A percentile compares a stretch with the other conserved stretches of the same genome.
Conservation (phyloP, 228 moss, liverwort and hornwort species). For the Sphagnum magellanicum region DNA sequence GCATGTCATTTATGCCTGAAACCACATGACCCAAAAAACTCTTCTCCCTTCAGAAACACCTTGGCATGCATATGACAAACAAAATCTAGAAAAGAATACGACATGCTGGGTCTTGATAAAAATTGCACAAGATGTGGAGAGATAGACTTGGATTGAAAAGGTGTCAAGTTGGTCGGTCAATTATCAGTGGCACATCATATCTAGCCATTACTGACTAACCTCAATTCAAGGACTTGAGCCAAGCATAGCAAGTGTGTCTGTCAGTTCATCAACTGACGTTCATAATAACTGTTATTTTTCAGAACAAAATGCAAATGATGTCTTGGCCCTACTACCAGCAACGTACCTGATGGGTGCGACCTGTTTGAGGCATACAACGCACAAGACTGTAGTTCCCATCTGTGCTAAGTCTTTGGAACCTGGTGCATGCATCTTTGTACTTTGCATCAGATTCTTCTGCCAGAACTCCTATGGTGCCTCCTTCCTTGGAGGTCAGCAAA, state of each 20-base stretch:
- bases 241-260: too few species aligned
- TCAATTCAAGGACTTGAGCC: too few species aligned
- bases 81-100: neutral
- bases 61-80: too few species aligned
- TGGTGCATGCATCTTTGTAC: constrained; percentile 78
- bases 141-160: too few species aligned
- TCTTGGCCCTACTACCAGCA: neutral
- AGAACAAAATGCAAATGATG: too few species aligned
- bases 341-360: constrained; percentile 90
- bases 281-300: too few species aligned
- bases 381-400: constrained; percentile 80
- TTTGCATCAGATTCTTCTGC: constrained; percentile 26
- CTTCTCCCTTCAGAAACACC: too few species aligned
- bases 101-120: neutral
- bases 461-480: neutral
- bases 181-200: too few species aligned
- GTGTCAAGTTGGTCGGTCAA: too few species aligned
- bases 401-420: constrained; percentile 81
- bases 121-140: too few species aligned
- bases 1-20: neutral
- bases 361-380: constrained; percentile 85
- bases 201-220: too few species aligned
- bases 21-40: neutral
- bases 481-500: constrained; percentile 8
- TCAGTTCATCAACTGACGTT: too few species aligned